phyloP scores from a whole-genome alignment of 106 monocot genomes.

The Acanthochlamys bracteata region DNA sequence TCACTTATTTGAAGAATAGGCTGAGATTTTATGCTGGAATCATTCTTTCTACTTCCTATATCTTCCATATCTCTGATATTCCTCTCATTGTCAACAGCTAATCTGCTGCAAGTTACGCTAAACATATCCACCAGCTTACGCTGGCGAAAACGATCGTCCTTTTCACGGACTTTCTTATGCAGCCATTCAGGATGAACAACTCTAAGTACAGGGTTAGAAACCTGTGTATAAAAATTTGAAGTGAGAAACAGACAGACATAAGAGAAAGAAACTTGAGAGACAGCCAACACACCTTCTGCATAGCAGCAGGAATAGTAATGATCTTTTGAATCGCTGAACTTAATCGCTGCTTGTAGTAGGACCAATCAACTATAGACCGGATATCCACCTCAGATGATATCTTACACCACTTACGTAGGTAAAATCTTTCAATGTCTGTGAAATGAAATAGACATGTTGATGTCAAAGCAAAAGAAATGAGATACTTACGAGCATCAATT shows the following conservation, averaged over 20 bases:
- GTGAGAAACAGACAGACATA: not conserved
- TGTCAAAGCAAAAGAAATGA: not conserved
- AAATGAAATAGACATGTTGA: not conserved
- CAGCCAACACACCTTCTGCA: conserved; percentile 70
- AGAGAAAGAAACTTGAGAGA: not conserved
- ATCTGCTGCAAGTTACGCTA: conserved; percentile 23
- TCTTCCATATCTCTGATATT: conserved; percentile 65
- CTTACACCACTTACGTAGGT: conserved; percentile 91
- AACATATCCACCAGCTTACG: conserved; percentile 79
- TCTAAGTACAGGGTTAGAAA: conserved; percentile 94
- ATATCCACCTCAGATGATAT: conserved; percentile 67
- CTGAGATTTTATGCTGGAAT: conserved; percentile 16
- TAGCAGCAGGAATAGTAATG: conserved; percentile 98
- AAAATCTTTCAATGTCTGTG: conserved; percentile 67
- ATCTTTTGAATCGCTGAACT: conserved; percentile 96
- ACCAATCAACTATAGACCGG: conserved; percentile 92
- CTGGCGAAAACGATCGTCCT: conserved; percentile 80
- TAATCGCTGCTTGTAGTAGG: conserved; percentile 90
- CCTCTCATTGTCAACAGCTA: conserved; percentile 6
- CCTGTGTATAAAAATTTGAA: conserved; percentile 34
- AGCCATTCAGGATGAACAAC: conserved; percentile 97
- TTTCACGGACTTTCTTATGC: conserved; percentile 88
- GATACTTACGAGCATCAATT: not conserved
- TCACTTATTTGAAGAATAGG: conserved; percentile 28
- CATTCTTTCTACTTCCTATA: conserved; percentile 11